Conservation (phyloP, 2,329 filamentous ascomycete genomes). For the Penicillium thymicola region DNA sequence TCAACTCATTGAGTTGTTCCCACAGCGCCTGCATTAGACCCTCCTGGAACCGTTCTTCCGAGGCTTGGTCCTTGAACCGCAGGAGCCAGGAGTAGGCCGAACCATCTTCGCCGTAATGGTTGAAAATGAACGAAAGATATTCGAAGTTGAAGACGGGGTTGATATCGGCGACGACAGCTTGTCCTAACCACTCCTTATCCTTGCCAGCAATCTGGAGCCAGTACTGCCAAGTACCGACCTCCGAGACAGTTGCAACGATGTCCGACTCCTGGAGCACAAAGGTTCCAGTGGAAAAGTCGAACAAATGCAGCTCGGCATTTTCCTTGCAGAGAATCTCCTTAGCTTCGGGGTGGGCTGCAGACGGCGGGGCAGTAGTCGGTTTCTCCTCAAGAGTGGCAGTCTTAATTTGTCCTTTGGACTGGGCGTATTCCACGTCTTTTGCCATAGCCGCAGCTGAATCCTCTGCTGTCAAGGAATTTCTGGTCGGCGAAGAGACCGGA, state of each 20-base stretch:
- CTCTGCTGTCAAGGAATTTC: slow-evolving; percentile 35
- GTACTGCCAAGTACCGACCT: slow-evolving; percentile 89
- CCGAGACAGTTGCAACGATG: slow-evolving; percentile 75
- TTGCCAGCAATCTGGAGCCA: slow-evolving; percentile 82
- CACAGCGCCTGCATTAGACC: slow-evolving; percentile 93
- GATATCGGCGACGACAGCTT: slow-evolving; percentile 81
- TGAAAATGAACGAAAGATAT: slow-evolving; percentile 98
- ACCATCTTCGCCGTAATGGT: slow-evolving; percentile 85
- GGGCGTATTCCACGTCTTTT: slow-evolving; percentile 43
- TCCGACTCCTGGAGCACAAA: slow-evolving; percentile 76
- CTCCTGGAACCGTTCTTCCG: slow-evolving; percentile 83
- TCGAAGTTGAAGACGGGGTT: slow-evolving; percentile 99
- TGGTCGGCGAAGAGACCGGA: slow-evolving; percentile 51
- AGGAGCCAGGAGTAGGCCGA: slow-evolving; percentile 94
- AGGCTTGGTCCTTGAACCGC: slow-evolving; percentile 79
- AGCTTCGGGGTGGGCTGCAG: slow-evolving; percentile 61
- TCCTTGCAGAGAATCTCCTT: slow-evolving; percentile 72
- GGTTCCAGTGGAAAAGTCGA: slow-evolving; percentile 81
- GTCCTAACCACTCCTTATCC: slow-evolving; percentile 80
- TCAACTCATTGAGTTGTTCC: slow-evolving; percentile 92
- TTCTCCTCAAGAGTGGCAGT: slow-evolving; percentile 41
- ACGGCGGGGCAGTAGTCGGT: slow-evolving; percentile 59
- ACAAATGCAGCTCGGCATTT: slow-evolving; percentile 82
- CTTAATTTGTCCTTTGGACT: slow-evolving; percentile 40
- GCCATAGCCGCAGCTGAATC: slow-evolving; percentile 46